These are phyloP conservation scores for Thalassiosira ordinaria DNA, from an alignment of 352 stramenopile species.

Conservation along the genomic window DNA sequence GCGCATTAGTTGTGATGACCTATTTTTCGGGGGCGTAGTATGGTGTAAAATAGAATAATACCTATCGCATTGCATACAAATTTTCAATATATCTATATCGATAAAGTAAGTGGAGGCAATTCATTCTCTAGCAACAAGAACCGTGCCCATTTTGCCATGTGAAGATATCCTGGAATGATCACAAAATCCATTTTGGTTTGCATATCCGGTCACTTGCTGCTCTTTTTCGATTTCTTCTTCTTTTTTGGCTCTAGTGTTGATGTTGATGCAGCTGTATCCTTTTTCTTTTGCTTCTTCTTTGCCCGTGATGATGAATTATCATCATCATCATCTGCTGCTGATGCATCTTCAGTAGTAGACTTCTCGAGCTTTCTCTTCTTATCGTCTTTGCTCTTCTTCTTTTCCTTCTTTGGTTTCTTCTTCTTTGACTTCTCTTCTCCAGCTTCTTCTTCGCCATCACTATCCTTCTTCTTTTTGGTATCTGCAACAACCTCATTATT, in stretches of 20 bases:
- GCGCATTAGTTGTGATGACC: too few species aligned
- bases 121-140: too few species aligned
- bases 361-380: constrained; percentile 37
- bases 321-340: constrained; percentile 11
- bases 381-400: constrained; percentile 32
- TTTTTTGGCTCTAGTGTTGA: constrained; percentile 7
- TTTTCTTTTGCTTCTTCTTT: too few species aligned
- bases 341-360: too few species aligned
- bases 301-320: constrained; percentile 7
- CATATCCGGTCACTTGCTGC: too few species aligned
- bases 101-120: too few species aligned
- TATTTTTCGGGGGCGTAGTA: not conserved
- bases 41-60: constrained; percentile 36
- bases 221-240: constrained; percentile 12
- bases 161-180: too few species aligned
- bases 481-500: constrained; percentile 2
- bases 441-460: not conserved
- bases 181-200: too few species aligned
- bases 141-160: too few species aligned
- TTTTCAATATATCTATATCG: too few species aligned
- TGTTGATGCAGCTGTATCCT: too few species aligned
- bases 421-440: constrained; percentile 21
- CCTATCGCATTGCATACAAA: too few species aligned
- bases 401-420: constrained; percentile 34
- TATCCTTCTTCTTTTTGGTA: constrained; percentile 19